Evolutionary conservation across 805 yeast species (phyloP), one percentile per base, ranked within the genome.

Genomic region (Scheffersomyces coipomensis): DNA sequence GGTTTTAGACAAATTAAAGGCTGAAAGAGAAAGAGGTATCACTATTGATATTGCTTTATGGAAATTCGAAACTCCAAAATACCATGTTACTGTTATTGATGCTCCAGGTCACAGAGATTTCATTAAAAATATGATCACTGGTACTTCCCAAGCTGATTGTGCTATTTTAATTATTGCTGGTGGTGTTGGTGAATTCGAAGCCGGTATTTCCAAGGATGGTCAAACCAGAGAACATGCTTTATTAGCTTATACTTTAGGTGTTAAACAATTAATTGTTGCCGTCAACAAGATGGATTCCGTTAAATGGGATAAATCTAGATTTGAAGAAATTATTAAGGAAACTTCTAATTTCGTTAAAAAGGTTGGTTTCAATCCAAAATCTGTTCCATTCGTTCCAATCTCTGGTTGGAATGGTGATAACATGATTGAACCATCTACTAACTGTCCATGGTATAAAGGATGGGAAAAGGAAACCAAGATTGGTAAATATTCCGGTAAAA

Each of bases 101-200:
- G 95, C 95, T 58, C 95, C 95, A 71, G 96, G 95, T 68, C 96
- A 87, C 85, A 83, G 91, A 76, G 95, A 87, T 80, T 87, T 86
- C 85, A 87, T 87, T 79, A 87, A 88, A 83, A 87, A 87, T 79
- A 87, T 87, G 95, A 87, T 86, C 68, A 86, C 95, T 63, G 95
- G 95, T 82, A 86, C 93, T 56, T 82, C 93, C 59, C 95, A 88
- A 76, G 93, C 95, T 66, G 95, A 86, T 73, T 79, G 93, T 71
- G 95, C 95, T 62, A 81, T 87, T 55, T 80, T 87, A 66, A 88
- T 88, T 62, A 85, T 87, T 68, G 95, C 91, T 65, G 87, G 90
- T 70, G 91, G 93, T 73, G 80, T 79, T 65, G 93, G 93, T 85
- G 95, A 87, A 73, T 87, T 86, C 81, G 95, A 86, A 78, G 90